These are phyloP conservation scores for Dactylellina cionopaga DNA, from an alignment of 2,329 filamentous ascomycete species.

Conservation along the genomic window DNA sequence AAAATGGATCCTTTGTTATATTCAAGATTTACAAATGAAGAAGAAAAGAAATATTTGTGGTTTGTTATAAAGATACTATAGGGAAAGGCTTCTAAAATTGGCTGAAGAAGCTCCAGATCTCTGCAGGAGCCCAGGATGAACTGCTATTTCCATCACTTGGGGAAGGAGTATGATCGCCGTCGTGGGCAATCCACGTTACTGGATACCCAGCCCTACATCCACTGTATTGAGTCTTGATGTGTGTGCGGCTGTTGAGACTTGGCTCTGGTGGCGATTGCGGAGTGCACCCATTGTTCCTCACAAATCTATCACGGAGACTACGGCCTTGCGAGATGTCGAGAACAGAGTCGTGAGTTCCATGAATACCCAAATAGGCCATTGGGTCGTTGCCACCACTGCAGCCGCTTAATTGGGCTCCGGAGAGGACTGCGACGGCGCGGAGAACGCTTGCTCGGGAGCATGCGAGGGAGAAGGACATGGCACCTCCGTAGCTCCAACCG, in stretches of 20 bases:
- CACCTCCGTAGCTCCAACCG: conserved; percentile 64
- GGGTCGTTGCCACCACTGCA: conserved; percentile 61
- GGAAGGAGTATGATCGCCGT: conserved; percentile 58
- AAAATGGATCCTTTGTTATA: too few relatives aligned
- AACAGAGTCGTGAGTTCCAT: conserved; percentile 61
- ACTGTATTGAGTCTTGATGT: conserved; percentile 55
- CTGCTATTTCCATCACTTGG: conserved; percentile 52
- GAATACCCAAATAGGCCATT: conserved; percentile 62
- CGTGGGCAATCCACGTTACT: conserved; percentile 59
- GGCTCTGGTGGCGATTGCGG: conserved; percentile 54
- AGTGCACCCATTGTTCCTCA: conserved; percentile 61
- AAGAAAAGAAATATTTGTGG: too few relatives aligned
- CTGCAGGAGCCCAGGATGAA: conserved; percentile 48
- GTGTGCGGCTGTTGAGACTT: conserved; percentile 48
- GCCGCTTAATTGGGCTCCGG: conserved; percentile 59
- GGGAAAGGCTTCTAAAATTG: neutral
- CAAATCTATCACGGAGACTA: conserved; percentile 61
- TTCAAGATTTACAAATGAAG: too few relatives aligned
- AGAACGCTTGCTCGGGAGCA: conserved; percentile 61
- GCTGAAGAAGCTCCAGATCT: conserved; percentile 60
- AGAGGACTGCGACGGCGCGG: conserved; percentile 61
- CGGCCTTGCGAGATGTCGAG: conserved; percentile 59
- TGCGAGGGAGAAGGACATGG: conserved; percentile 63
- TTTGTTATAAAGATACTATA: too few relatives aligned
- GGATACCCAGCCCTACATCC: conserved; percentile 59